Conservation (phyloP, 1,284 basidiomycete genomes). For the Ceratobasidium sp. region DNA sequence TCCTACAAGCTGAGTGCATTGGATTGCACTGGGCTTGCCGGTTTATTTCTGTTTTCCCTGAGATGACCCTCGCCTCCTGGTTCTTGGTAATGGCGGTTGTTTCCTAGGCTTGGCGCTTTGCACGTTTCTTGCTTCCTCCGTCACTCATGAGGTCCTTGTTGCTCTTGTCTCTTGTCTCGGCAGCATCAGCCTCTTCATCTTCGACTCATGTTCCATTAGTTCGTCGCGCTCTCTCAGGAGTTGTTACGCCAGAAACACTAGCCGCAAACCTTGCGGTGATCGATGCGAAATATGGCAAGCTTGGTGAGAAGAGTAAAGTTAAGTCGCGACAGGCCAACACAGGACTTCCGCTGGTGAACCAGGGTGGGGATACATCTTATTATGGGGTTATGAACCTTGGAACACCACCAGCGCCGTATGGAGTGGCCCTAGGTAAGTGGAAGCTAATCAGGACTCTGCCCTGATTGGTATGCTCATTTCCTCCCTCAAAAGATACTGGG, state of each 20-base stretch:
- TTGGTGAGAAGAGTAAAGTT: constrained; percentile 9
- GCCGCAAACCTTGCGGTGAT: constrained; percentile 29
- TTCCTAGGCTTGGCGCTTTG: background rate
- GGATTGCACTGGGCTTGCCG: too few species aligned
- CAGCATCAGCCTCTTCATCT: constrained; percentile 31
- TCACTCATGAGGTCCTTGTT: constrained; percentile 23
- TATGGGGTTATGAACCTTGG: constrained; percentile 39
- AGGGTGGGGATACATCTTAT: constrained; percentile 31
- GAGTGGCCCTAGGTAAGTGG: constrained; percentile 38
- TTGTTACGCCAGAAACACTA: constrained; percentile 26
- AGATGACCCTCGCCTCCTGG: too few species aligned
- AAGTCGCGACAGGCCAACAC: constrained; percentile 18
- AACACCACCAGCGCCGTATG: constrained; percentile 38
- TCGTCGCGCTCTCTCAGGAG: constrained; percentile 27
- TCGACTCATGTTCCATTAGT: constrained; percentile 31
- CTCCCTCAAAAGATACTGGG: constrained; percentile 30
- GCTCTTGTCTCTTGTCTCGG: constrained; percentile 28
- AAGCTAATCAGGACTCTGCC: background rate
- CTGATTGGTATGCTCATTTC: background rate
- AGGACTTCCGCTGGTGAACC: constrained; percentile 30
- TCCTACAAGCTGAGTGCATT: too few species aligned
- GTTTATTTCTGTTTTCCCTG: too few species aligned
- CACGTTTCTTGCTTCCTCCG: background rate
- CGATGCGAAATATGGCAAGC: constrained; percentile 24
- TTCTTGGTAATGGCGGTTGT: too few species aligned